Conservation (phyloP, 257 asterid species). For the Solanum commersonii region DNA sequence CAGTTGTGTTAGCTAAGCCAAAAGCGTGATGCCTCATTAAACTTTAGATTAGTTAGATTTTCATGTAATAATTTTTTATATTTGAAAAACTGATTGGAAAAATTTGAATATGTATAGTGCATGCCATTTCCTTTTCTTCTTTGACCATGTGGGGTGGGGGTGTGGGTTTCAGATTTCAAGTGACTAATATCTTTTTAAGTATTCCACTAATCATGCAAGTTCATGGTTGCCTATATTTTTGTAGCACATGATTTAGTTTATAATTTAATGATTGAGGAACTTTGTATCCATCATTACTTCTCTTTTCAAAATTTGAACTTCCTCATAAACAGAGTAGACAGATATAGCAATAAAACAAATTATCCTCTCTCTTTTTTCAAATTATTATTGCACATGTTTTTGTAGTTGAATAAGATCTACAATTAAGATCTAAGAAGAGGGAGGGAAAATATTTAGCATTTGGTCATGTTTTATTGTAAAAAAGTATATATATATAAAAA, state of each 20-base stretch:
- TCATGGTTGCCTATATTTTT: not conserved
- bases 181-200: not conserved
- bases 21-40: not conserved
- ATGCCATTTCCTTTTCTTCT: too few relatives aligned
- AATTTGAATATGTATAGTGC: not conserved
- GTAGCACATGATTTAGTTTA: not conserved
- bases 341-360: not conserved
- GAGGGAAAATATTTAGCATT: not conserved
- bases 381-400: not conserved
- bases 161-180: not conserved
- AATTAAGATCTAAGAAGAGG: not conserved
- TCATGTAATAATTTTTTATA: not conserved
- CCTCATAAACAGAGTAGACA: not conserved
- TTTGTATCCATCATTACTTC: not conserved
- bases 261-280: not conserved
- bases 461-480: too few relatives aligned
- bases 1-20: not conserved
- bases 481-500: too few relatives aligned
- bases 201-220: not conserved
- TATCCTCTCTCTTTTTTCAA: not conserved
- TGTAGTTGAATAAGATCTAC: not conserved
- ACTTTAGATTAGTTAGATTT: not conserved
- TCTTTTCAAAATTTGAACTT: constrained; percentile 1
- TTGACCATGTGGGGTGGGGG: not conserved
- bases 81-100: not conserved